Evolutionary conservation across 2,329 filamentous ascomycete species (phyloP).

Genomic region (Rosellinia necatrix): DNA sequence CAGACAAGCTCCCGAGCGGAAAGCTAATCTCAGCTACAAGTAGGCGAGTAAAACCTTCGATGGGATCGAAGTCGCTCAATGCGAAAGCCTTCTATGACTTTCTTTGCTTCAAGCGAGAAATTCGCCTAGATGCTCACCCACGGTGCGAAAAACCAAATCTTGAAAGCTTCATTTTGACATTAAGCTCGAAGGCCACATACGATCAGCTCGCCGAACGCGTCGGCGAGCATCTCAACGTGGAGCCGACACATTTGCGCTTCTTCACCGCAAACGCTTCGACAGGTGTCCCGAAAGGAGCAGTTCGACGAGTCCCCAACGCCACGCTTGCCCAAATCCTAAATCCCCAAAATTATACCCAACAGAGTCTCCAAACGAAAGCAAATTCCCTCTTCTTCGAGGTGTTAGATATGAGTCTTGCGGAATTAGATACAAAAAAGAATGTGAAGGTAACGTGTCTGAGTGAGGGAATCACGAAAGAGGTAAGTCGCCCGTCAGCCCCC

Average conservation of each 20-base stretch:
- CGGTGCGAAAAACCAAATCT: constrained; percentile 62
- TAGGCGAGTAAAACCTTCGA: too few species aligned
- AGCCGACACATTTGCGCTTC: constrained; percentile 87
- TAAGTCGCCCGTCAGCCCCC: constrained; percentile 47
- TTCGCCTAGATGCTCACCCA: constrained; percentile 76
- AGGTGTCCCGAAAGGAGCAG: constrained; percentile 75
- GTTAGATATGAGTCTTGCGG: constrained; percentile 89
- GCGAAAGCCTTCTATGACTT: constrained; percentile 92
- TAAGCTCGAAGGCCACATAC: constrained; percentile 89
- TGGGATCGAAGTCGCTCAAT: constrained; percentile 96
- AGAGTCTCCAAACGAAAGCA: constrained; percentile 69
- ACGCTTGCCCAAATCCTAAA: constrained; percentile 81
- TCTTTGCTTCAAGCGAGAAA: constrained; percentile 78
- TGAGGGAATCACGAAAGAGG: constrained; percentile 91
- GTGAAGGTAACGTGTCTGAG: constrained; percentile 83
- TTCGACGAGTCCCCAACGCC: constrained; percentile 73
- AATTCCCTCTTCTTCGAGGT: constrained; percentile 92
- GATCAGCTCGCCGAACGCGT: constrained; percentile 85
- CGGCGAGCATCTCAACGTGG: constrained; percentile 74
- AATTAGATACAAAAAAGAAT: constrained; percentile 89
- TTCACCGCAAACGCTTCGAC: constrained; percentile 80
- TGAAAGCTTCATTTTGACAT: constrained; percentile 72
- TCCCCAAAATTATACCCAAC: constrained; percentile 72
- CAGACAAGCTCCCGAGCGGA: too few species aligned
- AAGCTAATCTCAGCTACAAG: too few species aligned